A percentile compares a stretch with the other conserved stretches of the same genome.
Evolutionary conservation across 106 monocot genomes (phyloP).

Genomic region (Dioscorea alata): DNA sequence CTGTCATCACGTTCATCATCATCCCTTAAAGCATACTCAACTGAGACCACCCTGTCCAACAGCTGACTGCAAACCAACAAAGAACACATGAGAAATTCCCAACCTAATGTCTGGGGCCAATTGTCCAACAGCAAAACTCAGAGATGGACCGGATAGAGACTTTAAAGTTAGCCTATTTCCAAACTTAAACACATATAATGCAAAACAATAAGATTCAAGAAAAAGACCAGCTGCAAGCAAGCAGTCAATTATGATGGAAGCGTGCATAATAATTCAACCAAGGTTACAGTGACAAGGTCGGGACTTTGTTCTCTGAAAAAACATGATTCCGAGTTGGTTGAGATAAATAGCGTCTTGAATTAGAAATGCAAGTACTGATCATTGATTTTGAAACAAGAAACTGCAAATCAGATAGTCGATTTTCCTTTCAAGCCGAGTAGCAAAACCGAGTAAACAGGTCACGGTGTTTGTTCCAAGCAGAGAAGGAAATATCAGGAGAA

Average conservation of each 20-base stretch:
- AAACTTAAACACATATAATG: background rate
- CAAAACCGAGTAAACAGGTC: background rate
- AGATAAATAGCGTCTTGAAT: no score
- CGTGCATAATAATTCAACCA: no score
- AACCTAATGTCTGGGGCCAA: background rate
- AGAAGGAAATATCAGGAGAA: background rate
- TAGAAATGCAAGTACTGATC: no score
- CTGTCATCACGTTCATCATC: slow-evolving; percentile 64
- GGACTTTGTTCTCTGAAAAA: no score
- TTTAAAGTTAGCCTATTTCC: background rate
- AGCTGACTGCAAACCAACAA: slow-evolving; percentile 54
- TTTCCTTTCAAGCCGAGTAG: no score
- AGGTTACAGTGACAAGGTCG: no score
- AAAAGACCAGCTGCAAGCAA: background rate
- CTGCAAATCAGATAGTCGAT: no score
- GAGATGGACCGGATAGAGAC: background rate
- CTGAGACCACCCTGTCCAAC: slow-evolving; percentile 82
- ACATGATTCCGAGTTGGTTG: no score
- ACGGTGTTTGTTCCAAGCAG: background rate
- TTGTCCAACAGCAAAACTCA: background rate
- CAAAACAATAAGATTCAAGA: background rate
- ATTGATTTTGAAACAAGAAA: no score
- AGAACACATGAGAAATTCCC: background rate
- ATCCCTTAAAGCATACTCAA: slow-evolving; percentile 94
- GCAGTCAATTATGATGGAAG: background rate